These are phyloP conservation scores for Saprolegnia parasitica DNA, from an alignment of 352 stramenopile genomes.

Conservation along the genomic window DNA sequence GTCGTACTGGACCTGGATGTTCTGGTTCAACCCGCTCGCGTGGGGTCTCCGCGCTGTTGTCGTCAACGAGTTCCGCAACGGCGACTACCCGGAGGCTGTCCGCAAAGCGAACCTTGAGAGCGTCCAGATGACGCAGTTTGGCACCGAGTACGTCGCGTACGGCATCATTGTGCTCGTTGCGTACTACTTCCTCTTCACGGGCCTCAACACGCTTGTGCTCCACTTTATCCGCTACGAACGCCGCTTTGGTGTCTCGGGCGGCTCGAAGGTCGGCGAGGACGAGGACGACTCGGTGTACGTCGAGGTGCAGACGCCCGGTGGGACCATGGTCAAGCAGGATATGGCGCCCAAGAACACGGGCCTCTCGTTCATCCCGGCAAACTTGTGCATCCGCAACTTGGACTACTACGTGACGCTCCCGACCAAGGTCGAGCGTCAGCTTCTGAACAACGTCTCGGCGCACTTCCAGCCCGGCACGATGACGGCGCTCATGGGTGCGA, in stretches of 20 bases:
- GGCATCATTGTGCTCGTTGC: slow-evolving; percentile 26
- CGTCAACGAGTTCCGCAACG: slow-evolving; percentile 26
- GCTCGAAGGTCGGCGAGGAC: slow-evolving; percentile 26
- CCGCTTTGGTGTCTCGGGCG: slow-evolving; percentile 25
- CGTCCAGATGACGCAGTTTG: slow-evolving; percentile 27
- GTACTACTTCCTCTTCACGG: slow-evolving; percentile 31
- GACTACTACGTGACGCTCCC: slow-evolving; percentile 34
- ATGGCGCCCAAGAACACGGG: slow-evolving; percentile 27
- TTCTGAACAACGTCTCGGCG: slow-evolving; percentile 40
- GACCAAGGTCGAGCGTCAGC: slow-evolving; percentile 39
- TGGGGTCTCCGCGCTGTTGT: slow-evolving; percentile 23
- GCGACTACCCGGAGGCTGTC: background rate
- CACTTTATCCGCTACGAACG: slow-evolving; percentile 29
- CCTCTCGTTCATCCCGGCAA: slow-evolving; percentile 18
- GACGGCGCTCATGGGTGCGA: slow-evolving; percentile 69
- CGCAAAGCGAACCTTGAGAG: background rate
- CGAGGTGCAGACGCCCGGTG: slow-evolving; percentile 34
- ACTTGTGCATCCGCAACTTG: slow-evolving; percentile 29
- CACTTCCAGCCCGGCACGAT: slow-evolving; percentile 49
- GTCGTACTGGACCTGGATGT: slow-evolving; percentile 27
- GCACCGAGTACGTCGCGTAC: slow-evolving; percentile 10
- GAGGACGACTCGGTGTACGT: slow-evolving; percentile 36
- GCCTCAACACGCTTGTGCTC: slow-evolving; percentile 25
- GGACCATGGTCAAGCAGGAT: slow-evolving; percentile 28
- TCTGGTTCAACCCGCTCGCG: slow-evolving; percentile 30